A percentile compares a stretch with the other conserved stretches of the same genome.
These are phyloP conservation scores for Penicillium hordei DNA, from an alignment of 2,329 filamentous ascomycete species.

Conservation along the genomic window DNA sequence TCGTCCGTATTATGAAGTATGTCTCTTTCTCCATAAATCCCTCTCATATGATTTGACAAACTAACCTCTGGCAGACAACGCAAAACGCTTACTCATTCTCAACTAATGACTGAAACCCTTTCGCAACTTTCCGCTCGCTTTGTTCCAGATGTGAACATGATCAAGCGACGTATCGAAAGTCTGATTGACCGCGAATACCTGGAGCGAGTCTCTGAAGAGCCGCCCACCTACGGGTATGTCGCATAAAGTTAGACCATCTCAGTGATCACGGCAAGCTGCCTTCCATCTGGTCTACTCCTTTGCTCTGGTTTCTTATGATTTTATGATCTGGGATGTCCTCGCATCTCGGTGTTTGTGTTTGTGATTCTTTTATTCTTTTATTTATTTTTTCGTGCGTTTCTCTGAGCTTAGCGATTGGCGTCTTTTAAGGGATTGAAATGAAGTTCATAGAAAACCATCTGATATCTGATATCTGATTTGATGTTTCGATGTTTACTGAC, in stretches of 20 bases:
- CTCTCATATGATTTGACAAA: neutral
- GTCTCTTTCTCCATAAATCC: constrained; percentile 9
- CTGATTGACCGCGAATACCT: constrained; percentile 56
- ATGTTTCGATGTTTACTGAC: neutral
- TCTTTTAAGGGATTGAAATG: constrained; percentile 16
- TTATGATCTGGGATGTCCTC: constrained; percentile 1
- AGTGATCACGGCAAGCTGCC: neutral
- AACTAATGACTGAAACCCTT: constrained; percentile 53
- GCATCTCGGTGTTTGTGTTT: constrained; percentile 2
- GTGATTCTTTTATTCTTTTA: neutral
- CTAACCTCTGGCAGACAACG: constrained; percentile 43
- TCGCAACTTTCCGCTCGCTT: constrained; percentile 51
- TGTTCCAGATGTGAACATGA: constrained; percentile 53
- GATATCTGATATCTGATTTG: too few species aligned
- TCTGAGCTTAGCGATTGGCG: constrained; percentile 30
- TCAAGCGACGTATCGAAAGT: constrained; percentile 55
- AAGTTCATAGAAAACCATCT: constrained; percentile 8
- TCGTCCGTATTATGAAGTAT: constrained; percentile 57
- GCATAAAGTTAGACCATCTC: constrained; percentile 30
- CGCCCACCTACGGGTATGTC: constrained; percentile 48
- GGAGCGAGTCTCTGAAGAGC: constrained; percentile 46
- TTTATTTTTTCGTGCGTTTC: neutral
- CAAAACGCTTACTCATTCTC: constrained; percentile 49
- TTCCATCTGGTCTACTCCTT: neutral
- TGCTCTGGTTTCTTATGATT: constrained; percentile 1